A percentile compares a stretch with the other conserved stretches of the same genome.
Conservation (phyloP, 306 rosid genomes). For the Glycine latifolia region DNA sequence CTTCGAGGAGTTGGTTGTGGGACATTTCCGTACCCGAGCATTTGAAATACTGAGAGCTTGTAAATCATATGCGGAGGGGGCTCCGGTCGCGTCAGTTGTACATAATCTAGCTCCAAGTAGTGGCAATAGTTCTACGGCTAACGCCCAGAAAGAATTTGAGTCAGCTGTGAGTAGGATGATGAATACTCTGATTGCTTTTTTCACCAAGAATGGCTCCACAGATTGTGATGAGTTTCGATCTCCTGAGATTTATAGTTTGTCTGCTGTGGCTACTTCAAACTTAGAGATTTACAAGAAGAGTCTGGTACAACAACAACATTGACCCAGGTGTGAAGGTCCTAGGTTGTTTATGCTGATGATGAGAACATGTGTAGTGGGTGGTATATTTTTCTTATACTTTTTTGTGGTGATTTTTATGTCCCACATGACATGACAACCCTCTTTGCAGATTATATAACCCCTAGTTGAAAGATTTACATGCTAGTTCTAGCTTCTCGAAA, state of each 20-base stretch:
- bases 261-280: conserved; percentile 47
- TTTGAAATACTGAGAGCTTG: conserved; percentile 67
- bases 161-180: conserved; percentile 63
- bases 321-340: conserved; percentile 41
- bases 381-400: conserved; percentile 16
- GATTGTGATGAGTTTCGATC: conserved; percentile 64
- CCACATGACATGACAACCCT: background rate
- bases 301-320: conserved; percentile 27
- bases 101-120: conserved; percentile 35
- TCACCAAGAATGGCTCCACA: conserved; percentile 72
- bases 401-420: conserved; percentile 40
- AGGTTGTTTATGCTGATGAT: conserved; percentile 3
- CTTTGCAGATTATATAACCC: background rate
- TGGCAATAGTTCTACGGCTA: background rate
- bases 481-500: conserved; percentile 13
- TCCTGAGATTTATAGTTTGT: conserved; percentile 36
- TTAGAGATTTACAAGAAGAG: conserved; percentile 38
- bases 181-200: conserved; percentile 62
- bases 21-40: conserved; percentile 64
- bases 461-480: conserved; percentile 25
- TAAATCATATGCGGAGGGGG: conserved; percentile 66
- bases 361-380: conserved; percentile 37
- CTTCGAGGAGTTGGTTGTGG: conserved; percentile 73
- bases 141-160: conserved; percentile 54
- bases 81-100: conserved; percentile 58